Evolutionary conservation across 2,329 filamentous ascomycete species (phyloP).

Genomic region (Aureobasidium sp.): DNA sequence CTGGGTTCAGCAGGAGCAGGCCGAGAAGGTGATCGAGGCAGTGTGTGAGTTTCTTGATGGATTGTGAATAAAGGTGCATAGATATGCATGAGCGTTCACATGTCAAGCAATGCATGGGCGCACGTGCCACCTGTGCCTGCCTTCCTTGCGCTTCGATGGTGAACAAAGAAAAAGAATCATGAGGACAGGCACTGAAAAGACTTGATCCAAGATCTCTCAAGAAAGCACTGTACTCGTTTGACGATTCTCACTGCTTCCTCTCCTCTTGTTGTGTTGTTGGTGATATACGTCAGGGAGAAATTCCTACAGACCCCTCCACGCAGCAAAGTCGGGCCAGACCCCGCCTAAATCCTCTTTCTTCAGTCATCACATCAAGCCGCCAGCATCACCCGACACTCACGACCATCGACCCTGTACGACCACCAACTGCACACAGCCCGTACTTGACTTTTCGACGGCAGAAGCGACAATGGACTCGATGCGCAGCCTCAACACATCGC

Average conservation of each 20-base stretch:
- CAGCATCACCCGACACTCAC: not conserved
- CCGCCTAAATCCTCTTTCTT: slow-evolving; percentile 11
- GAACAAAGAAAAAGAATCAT: not conserved
- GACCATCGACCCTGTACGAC: not conserved
- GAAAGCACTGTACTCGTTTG: not conserved
- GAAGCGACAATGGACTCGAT: slow-evolving; percentile 52
- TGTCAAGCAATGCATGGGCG: slow-evolving; percentile 3
- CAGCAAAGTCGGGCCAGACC: slow-evolving; percentile 4
- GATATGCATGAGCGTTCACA: slow-evolving; percentile 1
- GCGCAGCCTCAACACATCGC: slow-evolving; percentile 55
- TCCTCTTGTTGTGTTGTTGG: not conserved
- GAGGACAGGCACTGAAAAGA: not conserved
- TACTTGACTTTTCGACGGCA: not conserved
- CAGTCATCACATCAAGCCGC: not conserved
- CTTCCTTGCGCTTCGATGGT: not conserved
- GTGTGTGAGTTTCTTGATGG: slow-evolving; percentile 38
- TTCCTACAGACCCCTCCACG: not conserved
- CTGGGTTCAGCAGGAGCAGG: slow-evolving; percentile 63
- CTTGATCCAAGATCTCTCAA: not conserved
- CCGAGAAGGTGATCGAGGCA: slow-evolving; percentile 45
- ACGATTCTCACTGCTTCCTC: not conserved
- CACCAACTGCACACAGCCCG: not conserved
- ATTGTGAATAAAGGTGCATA: not conserved
- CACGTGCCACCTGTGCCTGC: not conserved
- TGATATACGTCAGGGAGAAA: slow-evolving; percentile 1